Percentiles rank a stretch among this genome's conserved stretches.
phyloP scores from a whole-genome alignment of 805 yeast species.

The Candida awuae region DNA sequence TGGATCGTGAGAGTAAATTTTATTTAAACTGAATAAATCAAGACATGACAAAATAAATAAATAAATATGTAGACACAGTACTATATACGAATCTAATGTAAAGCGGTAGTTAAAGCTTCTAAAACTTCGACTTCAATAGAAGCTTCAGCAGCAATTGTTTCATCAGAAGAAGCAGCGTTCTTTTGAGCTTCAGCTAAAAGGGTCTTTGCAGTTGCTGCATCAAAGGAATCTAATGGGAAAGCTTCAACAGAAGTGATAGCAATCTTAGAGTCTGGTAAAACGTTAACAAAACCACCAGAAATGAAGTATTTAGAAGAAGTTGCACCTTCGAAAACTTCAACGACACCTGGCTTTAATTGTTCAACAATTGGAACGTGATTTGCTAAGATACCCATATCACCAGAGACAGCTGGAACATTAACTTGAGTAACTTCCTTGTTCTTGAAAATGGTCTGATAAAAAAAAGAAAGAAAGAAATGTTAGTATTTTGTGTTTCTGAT shows the following conservation, averaged over 20 bases:
- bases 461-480: neutral
- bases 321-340: slow-evolving; percentile 78
- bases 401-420: slow-evolving; percentile 90
- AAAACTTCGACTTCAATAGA: slow-evolving; percentile 91
- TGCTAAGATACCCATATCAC: slow-evolving; percentile 95
- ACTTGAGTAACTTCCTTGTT: slow-evolving; percentile 54
- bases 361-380: slow-evolving; percentile 97
- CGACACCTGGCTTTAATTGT: slow-evolving; percentile 92
- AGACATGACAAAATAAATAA: slow-evolving; percentile 13
- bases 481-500: neutral
- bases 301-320: slow-evolving; percentile 77
- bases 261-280: slow-evolving; percentile 87
- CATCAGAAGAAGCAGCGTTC: slow-evolving; percentile 78
- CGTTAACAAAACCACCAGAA: slow-evolving; percentile 94
- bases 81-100: slow-evolving; percentile 11
- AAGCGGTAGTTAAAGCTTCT: slow-evolving; percentile 83
- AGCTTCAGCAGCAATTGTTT: slow-evolving; percentile 87
- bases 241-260: slow-evolving; percentile 94
- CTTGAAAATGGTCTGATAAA: slow-evolving; percentile 23
- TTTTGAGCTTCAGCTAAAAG: slow-evolving; percentile 91
- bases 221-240: slow-evolving; percentile 81
- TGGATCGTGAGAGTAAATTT: slow-evolving; percentile 6
- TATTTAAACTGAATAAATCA: slow-evolving; percentile 10
- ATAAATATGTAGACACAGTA: slow-evolving; percentile 4
- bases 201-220: slow-evolving; percentile 66